Conservation (phyloP, 371 early-diverging fungal genomes). For the Mucor lusitanicus region DNA sequence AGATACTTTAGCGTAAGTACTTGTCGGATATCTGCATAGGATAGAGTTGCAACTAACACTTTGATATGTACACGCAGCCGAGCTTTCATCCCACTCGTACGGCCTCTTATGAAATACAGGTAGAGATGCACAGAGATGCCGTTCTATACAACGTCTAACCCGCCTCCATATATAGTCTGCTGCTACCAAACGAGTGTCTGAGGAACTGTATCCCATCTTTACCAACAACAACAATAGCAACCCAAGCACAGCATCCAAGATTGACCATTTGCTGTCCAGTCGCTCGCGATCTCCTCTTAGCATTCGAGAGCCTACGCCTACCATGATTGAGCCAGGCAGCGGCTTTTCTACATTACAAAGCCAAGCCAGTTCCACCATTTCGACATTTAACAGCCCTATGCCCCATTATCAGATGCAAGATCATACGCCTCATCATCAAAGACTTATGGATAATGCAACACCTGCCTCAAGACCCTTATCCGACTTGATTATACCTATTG, state of each 20-base stretch:
- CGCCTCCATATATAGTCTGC: neutral
- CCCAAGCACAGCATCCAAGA: neutral
- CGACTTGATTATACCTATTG: conserved; percentile 18
- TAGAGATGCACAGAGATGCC: neutral
- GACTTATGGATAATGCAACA: neutral
- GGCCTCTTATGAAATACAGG: conserved; percentile 16
- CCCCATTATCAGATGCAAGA: neutral
- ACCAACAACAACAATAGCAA: conserved; percentile 2
- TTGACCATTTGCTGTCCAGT: neutral
- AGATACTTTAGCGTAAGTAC: conserved; percentile 15
- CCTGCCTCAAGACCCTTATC: conserved; percentile 8
- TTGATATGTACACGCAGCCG: neutral
- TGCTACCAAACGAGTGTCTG: neutral
- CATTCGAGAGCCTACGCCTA: conserved; percentile 11
- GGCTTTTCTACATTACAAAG: conserved; percentile 15
- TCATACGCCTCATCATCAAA: neutral
- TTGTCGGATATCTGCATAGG: neutral
- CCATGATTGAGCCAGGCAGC: conserved; percentile 20
- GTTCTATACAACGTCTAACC: neutral
- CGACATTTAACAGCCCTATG: conserved; percentile 3
- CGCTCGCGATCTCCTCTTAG: conserved; percentile 6
- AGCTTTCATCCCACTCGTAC: conserved; percentile 23
- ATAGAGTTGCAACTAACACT: neutral
- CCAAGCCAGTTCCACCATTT: conserved; percentile 15
- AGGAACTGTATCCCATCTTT: neutral